Evolutionary conservation across 805 yeast genomes (phyloP), one percentile per base, ranked within the genome.

Genomic region (Tetrapisispora iriomotensis): DNA sequence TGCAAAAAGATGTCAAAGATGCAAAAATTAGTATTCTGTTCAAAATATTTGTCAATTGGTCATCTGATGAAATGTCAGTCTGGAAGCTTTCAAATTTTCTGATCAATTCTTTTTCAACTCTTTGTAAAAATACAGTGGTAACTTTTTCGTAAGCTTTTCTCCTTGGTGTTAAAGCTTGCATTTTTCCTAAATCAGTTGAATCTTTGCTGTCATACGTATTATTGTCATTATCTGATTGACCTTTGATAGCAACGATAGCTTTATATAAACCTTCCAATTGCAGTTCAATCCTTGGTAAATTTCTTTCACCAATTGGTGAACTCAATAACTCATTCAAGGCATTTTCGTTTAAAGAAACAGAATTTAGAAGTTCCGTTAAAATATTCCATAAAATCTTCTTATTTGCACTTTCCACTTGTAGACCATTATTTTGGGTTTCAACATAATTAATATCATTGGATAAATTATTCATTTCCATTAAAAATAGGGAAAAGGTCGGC

Each of bases 321-420:
- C 58, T 50, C 15, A 70, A 55, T 23, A 85, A 60, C 18, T 64
- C 56, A 8, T 57, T 55, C 38, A 84, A 61, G 14, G 77, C 78
- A 1, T 62, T 61, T 14, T 74, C 73, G 45, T 78, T 77, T 21
- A 86, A 67, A 40, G 79, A 74, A 8, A 83, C 82, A n/a, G 84
- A 80, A 36, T 72, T 71, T 44, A 87, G 61, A 34, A 87, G 68
- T n/a, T 71, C 74, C 29, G 74, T 73, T 39, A 87, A 68, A 44
- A 84, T 87, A 34, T 71, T 74, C 68, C 78, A 80, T 19, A 87
- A 65, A n/a, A 70, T 56, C 50, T 83, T 84, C 58, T 82, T 83
- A 61, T 88, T 88, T 32, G 84, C 77, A 5, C 90, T 75, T 48
- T 79, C 79, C 6, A 88, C 80, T 60, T 88, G 96, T 14, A 86